A percentile compares a stretch with the other conserved stretches of the same genome.
These are phyloP conservation scores for Cladobotryum mycophilum DNA, from an alignment of 2,329 filamentous ascomycete species.

Conservation along the genomic window DNA sequence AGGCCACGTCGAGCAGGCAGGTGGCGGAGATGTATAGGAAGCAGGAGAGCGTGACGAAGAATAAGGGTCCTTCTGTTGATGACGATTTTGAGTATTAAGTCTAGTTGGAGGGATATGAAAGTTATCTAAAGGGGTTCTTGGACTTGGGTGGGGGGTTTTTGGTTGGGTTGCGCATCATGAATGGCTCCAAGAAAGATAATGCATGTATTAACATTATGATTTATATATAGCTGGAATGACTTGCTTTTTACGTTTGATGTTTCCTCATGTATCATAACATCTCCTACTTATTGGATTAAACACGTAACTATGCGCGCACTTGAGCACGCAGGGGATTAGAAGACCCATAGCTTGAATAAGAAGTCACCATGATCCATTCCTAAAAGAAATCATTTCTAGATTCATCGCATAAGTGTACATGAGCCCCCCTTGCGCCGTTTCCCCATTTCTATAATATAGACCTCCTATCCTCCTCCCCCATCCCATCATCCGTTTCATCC, in stretches of 20 bases:
- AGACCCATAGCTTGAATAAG: no score
- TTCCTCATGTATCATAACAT: no score
- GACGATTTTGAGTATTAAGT: conserved; percentile 94
- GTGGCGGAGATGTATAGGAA: conserved; percentile 96
- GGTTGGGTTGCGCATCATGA: neutral
- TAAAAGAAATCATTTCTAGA: neutral
- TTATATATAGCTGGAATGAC: no score
- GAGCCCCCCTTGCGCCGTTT: neutral
- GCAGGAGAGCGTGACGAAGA: conserved; percentile 86
- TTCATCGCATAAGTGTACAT: neutral
- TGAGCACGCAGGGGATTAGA: no score
- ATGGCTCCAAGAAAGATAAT: no score
- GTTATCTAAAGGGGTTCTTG: neutral
- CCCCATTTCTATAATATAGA: conserved; percentile 22
- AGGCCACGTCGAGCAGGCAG: conserved; percentile 76
- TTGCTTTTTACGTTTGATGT: no score
- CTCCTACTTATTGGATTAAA: no score
- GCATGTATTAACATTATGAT: no score
- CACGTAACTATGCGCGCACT: no score
- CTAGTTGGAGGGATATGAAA: no score
- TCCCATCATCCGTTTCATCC: conserved; percentile 16
- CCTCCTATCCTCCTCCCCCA: conserved; percentile 23
- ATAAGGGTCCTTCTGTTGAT: conserved; percentile 79
- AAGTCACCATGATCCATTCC: no score
- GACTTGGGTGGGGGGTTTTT: conserved; percentile 1